Evolutionary conservation across 2,329 filamentous ascomycete species (phyloP), one percentile per base, ranked within the genome.

Genomic region (Ceratocystis colombiana): DNA sequence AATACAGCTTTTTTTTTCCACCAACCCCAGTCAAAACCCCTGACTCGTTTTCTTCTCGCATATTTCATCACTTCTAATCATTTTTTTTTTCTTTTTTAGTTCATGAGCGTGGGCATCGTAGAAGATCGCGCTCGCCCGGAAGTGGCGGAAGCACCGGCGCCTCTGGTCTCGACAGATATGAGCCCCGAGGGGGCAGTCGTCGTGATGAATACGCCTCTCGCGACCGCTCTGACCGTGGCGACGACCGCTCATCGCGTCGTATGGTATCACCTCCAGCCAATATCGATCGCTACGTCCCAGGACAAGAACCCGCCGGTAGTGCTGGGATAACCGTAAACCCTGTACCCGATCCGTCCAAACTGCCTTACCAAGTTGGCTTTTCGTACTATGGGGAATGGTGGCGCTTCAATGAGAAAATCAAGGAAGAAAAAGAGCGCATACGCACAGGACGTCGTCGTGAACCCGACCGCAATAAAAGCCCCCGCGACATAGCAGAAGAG

Each of bases 351-450:
- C 89, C 89, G 1, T 79, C 88, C 71, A 84, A 84, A 68, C 79
- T 93, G 8, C 84, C 88, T 2, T 91, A 88, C 69, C 89, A 93
- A 73, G 89, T 92, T 66, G 89, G 89, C 1, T 93, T 93, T 75
- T 92, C 88, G 15, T 93, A 88, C 75, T 93, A 90, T 71, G 86
- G 89, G 20, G 89, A 93, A 74, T 93, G 89, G 89, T 93, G 89
- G 89, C 84, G 89, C 68, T 80, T 86, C 70, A 90, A 92, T 71
- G 88, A 92, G 74, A 86, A 86, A 72, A 88, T 92, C 73, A 92
- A 90, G 75, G 88, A 92, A 63, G 88, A 92, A 68, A 88, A 86
- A 71, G 89, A 93, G 72, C 84, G 87, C 41, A 78, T 79, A 30
- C 84, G 85, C 69, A 86, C 84, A 53, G 89, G 88, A 33, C 85